These are phyloP conservation scores for Rhynchospora tenuis DNA, from an alignment of 176 grass and related monocot species.

Conservation along the genomic window DNA sequence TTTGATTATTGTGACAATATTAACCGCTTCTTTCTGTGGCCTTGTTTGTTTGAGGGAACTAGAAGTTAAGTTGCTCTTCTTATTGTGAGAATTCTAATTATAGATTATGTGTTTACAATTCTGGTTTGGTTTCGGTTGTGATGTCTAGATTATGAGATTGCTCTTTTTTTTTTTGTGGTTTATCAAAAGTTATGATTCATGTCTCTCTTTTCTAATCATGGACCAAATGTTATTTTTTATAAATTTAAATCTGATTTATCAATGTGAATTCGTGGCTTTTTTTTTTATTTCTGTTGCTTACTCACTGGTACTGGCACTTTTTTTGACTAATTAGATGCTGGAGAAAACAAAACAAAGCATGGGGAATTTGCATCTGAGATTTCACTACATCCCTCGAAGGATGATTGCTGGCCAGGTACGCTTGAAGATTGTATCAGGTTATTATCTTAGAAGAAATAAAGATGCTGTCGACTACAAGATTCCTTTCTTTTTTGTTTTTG, in stretches of 20 bases:
- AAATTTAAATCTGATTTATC: not conserved
- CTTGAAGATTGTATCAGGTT: conserved; percentile 84
- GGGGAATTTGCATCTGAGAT: too few relatives aligned
- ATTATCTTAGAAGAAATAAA: conserved; percentile 62
- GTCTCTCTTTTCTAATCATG: not conserved
- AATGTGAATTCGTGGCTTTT: not conserved
- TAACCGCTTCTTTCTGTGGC: too few relatives aligned
- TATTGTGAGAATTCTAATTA: not conserved
- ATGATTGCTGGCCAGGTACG: too few relatives aligned
- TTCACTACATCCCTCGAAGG: too few relatives aligned
- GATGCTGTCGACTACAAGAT: conserved; percentile 80
- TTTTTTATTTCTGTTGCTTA: too few relatives aligned
- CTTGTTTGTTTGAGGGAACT: not conserved
- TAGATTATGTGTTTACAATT: not conserved
- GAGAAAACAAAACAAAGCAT: too few relatives aligned
- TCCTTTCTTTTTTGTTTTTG: conserved; percentile 7
- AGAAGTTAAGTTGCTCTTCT: not conserved
- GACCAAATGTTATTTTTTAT: not conserved
- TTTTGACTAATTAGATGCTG: not conserved
- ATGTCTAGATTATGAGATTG: not conserved
- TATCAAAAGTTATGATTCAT: not conserved
- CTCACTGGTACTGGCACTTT: not conserved
- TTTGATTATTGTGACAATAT: too few relatives aligned
- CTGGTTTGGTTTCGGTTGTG: not conserved
- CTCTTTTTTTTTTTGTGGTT: not conserved